Base-by-base conservation (phyloP, 1,284 basidiomycete species). In the Puccinia horiana region DNA sequence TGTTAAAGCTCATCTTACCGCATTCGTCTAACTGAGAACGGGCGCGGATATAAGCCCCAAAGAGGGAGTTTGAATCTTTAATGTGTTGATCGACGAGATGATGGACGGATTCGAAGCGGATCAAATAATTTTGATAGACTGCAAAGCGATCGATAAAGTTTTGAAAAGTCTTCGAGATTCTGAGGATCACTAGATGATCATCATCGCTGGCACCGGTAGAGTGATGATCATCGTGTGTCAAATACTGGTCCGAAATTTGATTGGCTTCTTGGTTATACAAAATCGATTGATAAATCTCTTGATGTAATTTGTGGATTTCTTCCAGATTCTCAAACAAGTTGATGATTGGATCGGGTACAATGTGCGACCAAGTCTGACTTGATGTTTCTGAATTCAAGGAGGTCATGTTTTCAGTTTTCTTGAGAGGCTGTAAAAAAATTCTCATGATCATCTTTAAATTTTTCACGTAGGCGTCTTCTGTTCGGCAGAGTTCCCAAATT, bases 321-420 rank as follows among this genome's bases (percentile, higher is more conserved):
- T 95, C 93, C 70, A 95, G 88, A 91, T 92, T 93, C 86, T 94
- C 93, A 83, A 96, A 91, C 40, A 95, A 88, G 23, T 91, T 90
- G 5, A 91, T 89, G 12, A 94, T 88, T 44, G 90, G 89, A 0
- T 88, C 83, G 0, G 94, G 93, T 26, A 96, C 87, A 8, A 29
- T 29, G 6, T 49, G 2, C 9, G 61, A 95, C 91, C 93, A 94
- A 96, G 2, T 88, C 85, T 77, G 92, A 90, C 84, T 91, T 89
- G 1, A 90, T 89, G 0, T 86, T 86, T 56, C 26, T 37, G 5
- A 14, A 16, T 16, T 65, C 11, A 20, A 12, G 37, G 35, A 35
- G 4, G 35, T 40, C 8, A 61, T 35, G 1, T 18, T 11, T 69
- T 69, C 20, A 44, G 16, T 69, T 44, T 70, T 70, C 18, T 52